Evolutionary conservation across 2,329 filamentous ascomycete species (phyloP).

Genomic region (Neopestalotiopsis rosae): DNA sequence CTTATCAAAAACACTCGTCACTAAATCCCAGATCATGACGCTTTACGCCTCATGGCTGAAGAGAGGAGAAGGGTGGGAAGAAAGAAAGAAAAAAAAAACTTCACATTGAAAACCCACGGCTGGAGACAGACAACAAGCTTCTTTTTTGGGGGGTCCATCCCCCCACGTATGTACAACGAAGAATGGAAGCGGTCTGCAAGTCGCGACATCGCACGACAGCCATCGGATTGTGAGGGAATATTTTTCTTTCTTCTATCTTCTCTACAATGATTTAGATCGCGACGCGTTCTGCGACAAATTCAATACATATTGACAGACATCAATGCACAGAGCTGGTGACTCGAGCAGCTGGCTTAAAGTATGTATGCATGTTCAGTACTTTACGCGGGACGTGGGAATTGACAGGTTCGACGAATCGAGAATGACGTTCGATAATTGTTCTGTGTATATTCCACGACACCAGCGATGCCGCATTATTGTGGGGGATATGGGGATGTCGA

Average conservation of each 20-base stretch:
- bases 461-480: background rate
- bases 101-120: background rate
- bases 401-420: background rate
- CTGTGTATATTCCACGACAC: slow-evolving; percentile 9
- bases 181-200: slow-evolving; percentile 8
- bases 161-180: slow-evolving; percentile 1
- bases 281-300: slow-evolving; percentile 13
- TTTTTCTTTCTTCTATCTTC: slow-evolving; percentile 1
- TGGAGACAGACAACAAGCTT: slow-evolving; percentile 4
- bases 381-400: too few species aligned
- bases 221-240: slow-evolving; percentile 10
- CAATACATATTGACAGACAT: background rate
- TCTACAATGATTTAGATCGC: background rate
- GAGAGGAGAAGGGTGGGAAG: too few species aligned
- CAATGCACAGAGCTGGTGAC: background rate
- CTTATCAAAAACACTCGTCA: slow-evolving; percentile 14
- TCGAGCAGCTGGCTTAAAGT: background rate
- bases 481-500: slow-evolving; percentile 11
- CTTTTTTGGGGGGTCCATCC: background rate
- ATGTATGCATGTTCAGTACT: background rate
- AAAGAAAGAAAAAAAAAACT: slow-evolving; percentile 1
- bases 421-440: slow-evolving; percentile 9
- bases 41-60: slow-evolving; percentile 1
- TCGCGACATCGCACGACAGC: slow-evolving; percentile 6
- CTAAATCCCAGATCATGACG: background rate